phyloP scores from a whole-genome alignment of 2,329 filamentous ascomycete genomes.

The Diaporthe aspalathi region DNA sequence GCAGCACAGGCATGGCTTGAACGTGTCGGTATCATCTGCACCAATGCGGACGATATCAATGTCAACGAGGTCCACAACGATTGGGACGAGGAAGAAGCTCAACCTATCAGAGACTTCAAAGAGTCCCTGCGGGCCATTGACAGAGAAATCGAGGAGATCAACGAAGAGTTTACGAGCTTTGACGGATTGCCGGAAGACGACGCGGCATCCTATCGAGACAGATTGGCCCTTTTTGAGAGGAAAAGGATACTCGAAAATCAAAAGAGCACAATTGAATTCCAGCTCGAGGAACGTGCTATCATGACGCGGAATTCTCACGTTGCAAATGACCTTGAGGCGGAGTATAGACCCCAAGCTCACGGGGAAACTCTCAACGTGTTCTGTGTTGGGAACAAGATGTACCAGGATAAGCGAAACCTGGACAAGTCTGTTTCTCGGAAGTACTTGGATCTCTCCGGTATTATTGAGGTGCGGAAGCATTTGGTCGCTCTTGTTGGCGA shows the following conservation, averaged over 20 bases:
- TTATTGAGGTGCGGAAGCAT: background rate
- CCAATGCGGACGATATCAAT: constrained; percentile 51
- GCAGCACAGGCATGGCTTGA: constrained; percentile 51
- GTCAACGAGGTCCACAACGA: background rate
- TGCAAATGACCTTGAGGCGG: background rate
- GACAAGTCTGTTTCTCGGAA: background rate
- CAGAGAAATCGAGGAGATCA: background rate
- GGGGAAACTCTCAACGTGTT: background rate
- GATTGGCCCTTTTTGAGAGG: background rate
- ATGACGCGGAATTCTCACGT: background rate
- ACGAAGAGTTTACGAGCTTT: too few species aligned
- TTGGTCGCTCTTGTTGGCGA: background rate
- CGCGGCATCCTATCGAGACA: background rate
- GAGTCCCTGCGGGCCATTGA: background rate
- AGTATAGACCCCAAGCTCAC: background rate
- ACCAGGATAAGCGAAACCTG: background rate
- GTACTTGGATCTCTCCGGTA: background rate
- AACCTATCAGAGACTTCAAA: background rate
- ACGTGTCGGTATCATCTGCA: constrained; percentile 58
- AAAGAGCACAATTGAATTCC: background rate
- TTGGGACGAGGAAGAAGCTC: background rate
- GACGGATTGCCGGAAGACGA: background rate
- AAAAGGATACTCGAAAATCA: background rate
- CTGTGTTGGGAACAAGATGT: background rate
- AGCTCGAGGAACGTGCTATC: background rate